Conservation (phyloP, 805 yeast species). For the Ascoidea tarda region DNA sequence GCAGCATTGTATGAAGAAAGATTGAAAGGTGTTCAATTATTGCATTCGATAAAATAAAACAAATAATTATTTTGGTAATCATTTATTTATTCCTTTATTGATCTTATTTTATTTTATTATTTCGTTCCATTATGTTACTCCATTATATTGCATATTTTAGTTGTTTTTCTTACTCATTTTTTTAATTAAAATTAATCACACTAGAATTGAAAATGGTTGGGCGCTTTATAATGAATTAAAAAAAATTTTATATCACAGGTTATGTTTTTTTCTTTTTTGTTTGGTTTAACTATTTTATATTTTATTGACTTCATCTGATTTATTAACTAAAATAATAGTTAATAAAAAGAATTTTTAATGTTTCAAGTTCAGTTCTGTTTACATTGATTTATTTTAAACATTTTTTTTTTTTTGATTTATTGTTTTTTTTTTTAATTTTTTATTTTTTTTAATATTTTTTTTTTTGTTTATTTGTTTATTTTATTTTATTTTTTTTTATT, state of each 20-base stretch:
- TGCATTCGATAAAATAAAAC: slow-evolving; percentile 1
- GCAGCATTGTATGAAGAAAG: slow-evolving; percentile 10
- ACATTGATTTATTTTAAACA: not conserved
- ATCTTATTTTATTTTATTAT: not conserved
- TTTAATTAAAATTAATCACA: not conserved
- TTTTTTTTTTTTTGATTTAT: not conserved
- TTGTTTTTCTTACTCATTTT: not conserved
- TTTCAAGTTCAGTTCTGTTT: not conserved
- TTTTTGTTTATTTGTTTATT: not conserved
- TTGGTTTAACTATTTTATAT: not conserved
- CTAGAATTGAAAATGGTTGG: not conserved
- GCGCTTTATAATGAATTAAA: not conserved
- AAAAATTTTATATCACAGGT: not conserved
- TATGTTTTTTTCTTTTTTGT: not conserved
- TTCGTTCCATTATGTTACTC: not conserved
- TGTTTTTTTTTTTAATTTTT: not conserved
- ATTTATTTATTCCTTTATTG: not conserved
- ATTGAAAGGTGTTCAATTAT: slow-evolving; percentile 6
- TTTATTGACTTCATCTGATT: not conserved
- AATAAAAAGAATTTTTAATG: not conserved
- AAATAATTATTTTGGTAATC: not conserved
- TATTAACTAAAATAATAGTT: not conserved
- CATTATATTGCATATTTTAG: not conserved
- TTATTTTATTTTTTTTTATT: not conserved
- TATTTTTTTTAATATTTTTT: not conserved